Evolutionary conservation across 805 yeast genomes (phyloP), one percentile per base, ranked within the genome.

Genomic region (Zygosaccharomyces bisporus): DNA sequence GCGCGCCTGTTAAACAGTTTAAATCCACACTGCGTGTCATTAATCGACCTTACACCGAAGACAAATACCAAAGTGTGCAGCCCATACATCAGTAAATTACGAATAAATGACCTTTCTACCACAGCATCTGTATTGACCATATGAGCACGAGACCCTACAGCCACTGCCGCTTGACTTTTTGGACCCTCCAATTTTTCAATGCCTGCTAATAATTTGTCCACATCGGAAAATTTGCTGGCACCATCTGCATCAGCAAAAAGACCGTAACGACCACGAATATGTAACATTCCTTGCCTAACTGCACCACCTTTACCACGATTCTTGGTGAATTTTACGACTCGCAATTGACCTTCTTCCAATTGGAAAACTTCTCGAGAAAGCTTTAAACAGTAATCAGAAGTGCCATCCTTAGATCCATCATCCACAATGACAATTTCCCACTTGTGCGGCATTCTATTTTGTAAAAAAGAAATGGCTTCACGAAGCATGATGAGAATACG

Each of bases 201-300:
- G 9, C 70, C 65, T 3, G 57, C 59, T 8, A 79, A 50, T 46
- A 90, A 70, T 44, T 74, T 76, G 1, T 59, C 58, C 19, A 85
- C 70, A 63, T 90, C 96, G 19, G 76, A 57, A 61, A 93, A 93
- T 53, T 75, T 73, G 19, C 95, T 83, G 4, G 99, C 98, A 25
- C 98, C 98, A 67, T 93, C 99, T 1, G 98, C 99, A 67, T 93
- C 99, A 1, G 96, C 98, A 70, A 93, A 93, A 7, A 93, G 73
- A 8, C 80, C 78, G 55, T 76, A 82, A 45, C 72, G 63, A 9
- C 98, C 99, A 34, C 87, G 70, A 3, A 82, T 69, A 56, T 79
- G 80, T 55, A 82, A 76, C 63, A 93, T 68, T 5, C 99, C 99
- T 64, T 91, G 97, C 13, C 95, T 80, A 0, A 93, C 98, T 0